phyloP scores from a whole-genome alignment of 2,329 filamentous ascomycete genomes.

The Stemphylium lycopersici region DNA sequence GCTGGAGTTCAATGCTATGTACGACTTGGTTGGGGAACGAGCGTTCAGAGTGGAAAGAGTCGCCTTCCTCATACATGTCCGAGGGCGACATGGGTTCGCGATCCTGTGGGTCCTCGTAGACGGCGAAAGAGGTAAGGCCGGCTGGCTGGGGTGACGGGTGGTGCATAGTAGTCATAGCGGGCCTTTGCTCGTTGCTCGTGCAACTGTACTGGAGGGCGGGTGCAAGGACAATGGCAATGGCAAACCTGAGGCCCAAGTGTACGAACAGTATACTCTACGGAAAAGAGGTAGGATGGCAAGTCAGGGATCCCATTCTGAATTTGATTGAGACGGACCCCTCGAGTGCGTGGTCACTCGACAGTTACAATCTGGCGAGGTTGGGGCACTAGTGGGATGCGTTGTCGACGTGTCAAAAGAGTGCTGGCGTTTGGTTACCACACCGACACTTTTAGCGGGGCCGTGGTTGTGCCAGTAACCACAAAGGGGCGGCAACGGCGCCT shows the following conservation, averaged over 20 bases:
- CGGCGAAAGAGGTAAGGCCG: slow-evolving; percentile 40
- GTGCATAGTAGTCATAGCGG: slow-evolving; percentile 41
- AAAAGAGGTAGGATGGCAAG: slow-evolving; percentile 2
- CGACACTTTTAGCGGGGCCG: slow-evolving; percentile 16
- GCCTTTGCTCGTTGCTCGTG: slow-evolving; percentile 24
- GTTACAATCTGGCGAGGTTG: slow-evolving; percentile 8
- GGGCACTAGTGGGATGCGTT: slow-evolving; percentile 26
- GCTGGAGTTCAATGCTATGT: slow-evolving; percentile 40
- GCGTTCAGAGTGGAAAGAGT: slow-evolving; percentile 42
- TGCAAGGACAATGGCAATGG: background rate
- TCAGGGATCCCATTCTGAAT: slow-evolving; percentile 18
- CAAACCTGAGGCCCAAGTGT: background rate
- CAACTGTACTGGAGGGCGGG: slow-evolving; percentile 15
- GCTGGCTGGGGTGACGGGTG: slow-evolving; percentile 33
- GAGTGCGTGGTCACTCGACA: slow-evolving; percentile 1
- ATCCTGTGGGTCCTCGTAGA: slow-evolving; percentile 44
- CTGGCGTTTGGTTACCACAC: slow-evolving; percentile 27
- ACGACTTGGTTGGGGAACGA: slow-evolving; percentile 39
- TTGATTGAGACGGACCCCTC: slow-evolving; percentile 2
- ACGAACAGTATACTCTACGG: background rate
- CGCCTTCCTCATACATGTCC: slow-evolving; percentile 40
- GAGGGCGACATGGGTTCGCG: slow-evolving; percentile 37
- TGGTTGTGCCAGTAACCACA: slow-evolving; percentile 26
- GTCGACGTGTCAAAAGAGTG: slow-evolving; percentile 22
- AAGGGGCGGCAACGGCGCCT: slow-evolving; percentile 12